These are phyloP conservation scores for Hypoxylon rickii DNA, from an alignment of 495 filamentous ascomycete species.

Conservation along the genomic window DNA sequence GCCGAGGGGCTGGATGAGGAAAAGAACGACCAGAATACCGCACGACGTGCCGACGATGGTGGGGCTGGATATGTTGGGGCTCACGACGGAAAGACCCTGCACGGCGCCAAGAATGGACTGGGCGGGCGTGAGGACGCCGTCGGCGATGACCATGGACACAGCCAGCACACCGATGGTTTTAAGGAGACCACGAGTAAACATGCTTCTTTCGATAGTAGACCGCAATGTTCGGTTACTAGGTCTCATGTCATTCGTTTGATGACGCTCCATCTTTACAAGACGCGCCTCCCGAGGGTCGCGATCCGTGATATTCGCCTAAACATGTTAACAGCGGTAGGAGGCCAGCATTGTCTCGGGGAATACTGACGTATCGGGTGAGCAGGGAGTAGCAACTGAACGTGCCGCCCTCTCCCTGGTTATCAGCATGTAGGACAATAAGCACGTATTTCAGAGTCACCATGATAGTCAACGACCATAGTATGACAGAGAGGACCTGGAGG, in stretches of 20 bases:
- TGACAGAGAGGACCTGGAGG: constrained; percentile 70
- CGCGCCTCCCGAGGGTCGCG: constrained; percentile 58
- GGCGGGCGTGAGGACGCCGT: constrained; percentile 71
- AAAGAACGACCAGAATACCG: constrained; percentile 70
- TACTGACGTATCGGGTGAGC: constrained; percentile 68
- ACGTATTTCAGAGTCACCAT: constrained; percentile 79
- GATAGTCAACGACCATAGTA: constrained; percentile 74
- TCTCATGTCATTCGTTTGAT: constrained; percentile 58
- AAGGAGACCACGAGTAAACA: constrained; percentile 54
- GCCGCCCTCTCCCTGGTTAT: constrained; percentile 79
- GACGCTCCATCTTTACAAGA: constrained; percentile 61
- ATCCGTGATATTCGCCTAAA: constrained; percentile 58
- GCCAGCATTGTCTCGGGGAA: not conserved
- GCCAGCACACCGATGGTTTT: constrained; percentile 73
- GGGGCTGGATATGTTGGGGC: constrained; percentile 49
- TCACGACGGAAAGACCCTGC: constrained; percentile 63
- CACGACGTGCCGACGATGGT: constrained; percentile 71
- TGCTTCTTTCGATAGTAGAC: constrained; percentile 61
- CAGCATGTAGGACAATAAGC: constrained; percentile 68
- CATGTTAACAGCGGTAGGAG: not conserved
- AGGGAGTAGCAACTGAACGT: constrained; percentile 75
- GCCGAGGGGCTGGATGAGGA: constrained; percentile 71
- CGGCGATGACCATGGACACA: constrained; percentile 69
- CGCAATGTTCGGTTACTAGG: constrained; percentile 57
- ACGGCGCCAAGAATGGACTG: constrained; percentile 73